These are phyloP conservation scores for Pseudopyrenochaeta lycopersici DNA, from an alignment of 2,329 filamentous ascomycete genomes.

Conservation along the genomic window DNA sequence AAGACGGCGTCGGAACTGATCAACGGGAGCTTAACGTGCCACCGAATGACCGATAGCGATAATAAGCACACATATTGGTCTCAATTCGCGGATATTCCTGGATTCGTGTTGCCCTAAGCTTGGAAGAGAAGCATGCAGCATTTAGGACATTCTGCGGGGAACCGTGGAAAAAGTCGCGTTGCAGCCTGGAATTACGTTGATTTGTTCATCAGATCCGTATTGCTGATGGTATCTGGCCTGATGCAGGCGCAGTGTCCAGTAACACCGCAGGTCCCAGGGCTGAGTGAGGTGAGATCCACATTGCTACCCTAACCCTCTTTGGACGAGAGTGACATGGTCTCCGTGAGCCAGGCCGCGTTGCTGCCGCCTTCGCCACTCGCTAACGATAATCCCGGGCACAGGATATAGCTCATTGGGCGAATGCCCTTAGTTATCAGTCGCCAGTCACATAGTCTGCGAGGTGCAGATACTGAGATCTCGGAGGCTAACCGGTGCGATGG, in stretches of 20 bases:
- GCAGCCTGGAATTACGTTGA: constrained; percentile 1
- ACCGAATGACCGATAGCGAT: neutral
- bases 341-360: neutral
- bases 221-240: constrained; percentile 3
- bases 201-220: constrained; percentile 3
- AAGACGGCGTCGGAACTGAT: constrained; percentile 1
- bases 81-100: constrained; percentile 1
- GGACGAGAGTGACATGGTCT: neutral
- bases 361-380: neutral
- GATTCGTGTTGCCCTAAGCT: neutral
- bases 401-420: too few species aligned
- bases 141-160: constrained; percentile 14
- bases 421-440: neutral
- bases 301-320: neutral
- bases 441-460: neutral
- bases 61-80: neutral
- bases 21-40: neutral
- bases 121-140: neutral
- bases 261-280: neutral
- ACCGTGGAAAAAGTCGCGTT: constrained; percentile 9
- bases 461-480: neutral
- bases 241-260: neutral
- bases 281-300: neutral
- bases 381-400: neutral
- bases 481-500: neutral